Conservation (phyloP, 2,329 filamentous ascomycete species). For the Microdochium nivale region DNA sequence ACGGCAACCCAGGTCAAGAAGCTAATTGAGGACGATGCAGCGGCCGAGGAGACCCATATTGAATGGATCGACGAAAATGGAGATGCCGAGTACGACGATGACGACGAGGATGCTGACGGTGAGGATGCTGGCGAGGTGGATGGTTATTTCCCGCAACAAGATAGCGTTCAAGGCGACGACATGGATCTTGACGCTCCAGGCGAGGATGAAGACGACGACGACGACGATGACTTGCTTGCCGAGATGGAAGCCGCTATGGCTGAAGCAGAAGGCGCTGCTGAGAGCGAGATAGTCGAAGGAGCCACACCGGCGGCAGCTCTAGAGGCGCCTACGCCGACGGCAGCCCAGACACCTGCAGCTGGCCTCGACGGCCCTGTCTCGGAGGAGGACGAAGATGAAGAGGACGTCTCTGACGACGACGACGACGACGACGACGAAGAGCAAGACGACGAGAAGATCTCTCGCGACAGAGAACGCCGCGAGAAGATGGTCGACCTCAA, state of each 20-base stretch:
- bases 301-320: constrained; percentile 33
- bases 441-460: constrained; percentile 44
- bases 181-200: constrained; percentile 26
- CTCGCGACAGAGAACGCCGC: constrained; percentile 44
- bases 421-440: constrained; percentile 42
- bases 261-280: constrained; percentile 12
- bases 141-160: constrained; percentile 19
- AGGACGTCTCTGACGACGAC: constrained; percentile 28
- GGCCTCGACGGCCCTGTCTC: constrained; percentile 35
- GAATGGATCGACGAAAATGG: constrained; percentile 54
- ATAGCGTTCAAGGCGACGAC: constrained; percentile 20
- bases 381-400: constrained; percentile 33
- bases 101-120: constrained; percentile 37
- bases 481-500: constrained; percentile 46
- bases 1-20: constrained; percentile 74
- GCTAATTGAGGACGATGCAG: constrained; percentile 61
- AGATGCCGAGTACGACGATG: constrained; percentile 30
- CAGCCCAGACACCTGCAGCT: constrained; percentile 33
- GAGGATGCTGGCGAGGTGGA: constrained; percentile 33
- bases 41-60: constrained; percentile 49
- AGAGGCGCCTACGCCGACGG: constrained; percentile 37
- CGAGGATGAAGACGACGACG: constrained; percentile 39
- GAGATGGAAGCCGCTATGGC: constrained; percentile 28
- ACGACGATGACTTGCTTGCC: constrained; percentile 47
- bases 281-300: constrained; percentile 15